These are phyloP conservation scores for Beta lomatogona DNA, from an alignment of 179 eudicot species.

Conservation along the genomic window DNA sequence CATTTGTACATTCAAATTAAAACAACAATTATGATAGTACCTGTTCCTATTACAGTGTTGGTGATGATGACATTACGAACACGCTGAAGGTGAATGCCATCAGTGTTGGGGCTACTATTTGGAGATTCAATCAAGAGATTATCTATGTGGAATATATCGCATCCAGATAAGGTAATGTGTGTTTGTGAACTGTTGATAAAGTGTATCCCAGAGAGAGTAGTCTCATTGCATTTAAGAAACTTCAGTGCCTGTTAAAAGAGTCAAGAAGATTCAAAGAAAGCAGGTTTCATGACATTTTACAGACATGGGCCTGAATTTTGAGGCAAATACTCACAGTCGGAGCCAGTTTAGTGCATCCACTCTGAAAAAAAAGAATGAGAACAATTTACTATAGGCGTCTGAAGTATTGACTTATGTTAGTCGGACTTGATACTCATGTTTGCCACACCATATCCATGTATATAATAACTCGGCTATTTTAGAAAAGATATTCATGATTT, in stretches of 20 bases:
- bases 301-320: neutral
- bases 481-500: too few species aligned
- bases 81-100: constrained; percentile 51
- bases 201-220: constrained; percentile 42
- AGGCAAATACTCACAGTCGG: constrained; percentile 61
- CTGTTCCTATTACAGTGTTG: constrained; percentile 39
- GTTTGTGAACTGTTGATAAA: constrained; percentile 62
- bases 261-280: neutral
- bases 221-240: constrained; percentile 50
- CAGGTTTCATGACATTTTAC: neutral
- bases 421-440: too few species aligned
- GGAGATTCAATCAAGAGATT: constrained; percentile 42
- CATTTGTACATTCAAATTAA: neutral
- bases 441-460: too few species aligned
- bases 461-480: too few species aligned
- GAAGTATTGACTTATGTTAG: too few species aligned
- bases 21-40: constrained; percentile 18
- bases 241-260: constrained; percentile 44
- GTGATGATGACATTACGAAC: constrained; percentile 36
- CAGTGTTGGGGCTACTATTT: constrained; percentile 55
- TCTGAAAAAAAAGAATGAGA: constrained; percentile 37
- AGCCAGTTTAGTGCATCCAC: constrained; percentile 57
- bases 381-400: neutral
- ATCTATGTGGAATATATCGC: constrained; percentile 36
- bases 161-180: constrained; percentile 41